Base-by-base conservation (phyloP, 768 basidiomycete species). In the Russula compacta region DNA sequence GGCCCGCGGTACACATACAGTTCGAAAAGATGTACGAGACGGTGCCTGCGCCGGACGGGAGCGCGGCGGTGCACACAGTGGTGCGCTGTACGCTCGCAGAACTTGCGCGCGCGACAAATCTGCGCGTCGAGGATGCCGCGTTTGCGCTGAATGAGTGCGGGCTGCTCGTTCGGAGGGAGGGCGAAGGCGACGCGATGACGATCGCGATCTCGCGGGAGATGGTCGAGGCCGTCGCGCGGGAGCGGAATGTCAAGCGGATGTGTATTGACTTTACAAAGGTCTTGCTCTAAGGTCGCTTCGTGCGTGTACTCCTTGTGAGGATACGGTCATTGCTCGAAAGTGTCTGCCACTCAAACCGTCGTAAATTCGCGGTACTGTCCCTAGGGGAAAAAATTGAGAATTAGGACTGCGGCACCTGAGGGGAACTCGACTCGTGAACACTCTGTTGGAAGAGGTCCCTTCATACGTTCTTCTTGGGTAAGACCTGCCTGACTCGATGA, bases 71-170 rank as follows among this genome's bases (percentile, higher is more conserved):
- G 6, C 85, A 92, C 64, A 78, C 88, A 59, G 76, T 81, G 44
- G 78, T 89, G 32, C 74, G 74, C 21, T 91, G 88, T 71, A 85
- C 86, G 19, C 79, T 98, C n/a, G 76, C 75, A 9, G 85, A 90
- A 39, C 83, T 98, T 59, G 86, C 92, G 1, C 76, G 78, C 17
- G 89, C 86, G 33, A 91, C 91, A 50, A 86, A 89, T 72, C 75
- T 98, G 56, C 81, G 90, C 1, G 71, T 85, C 0, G 92, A 97
- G 58, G 95, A 98, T 70, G 83, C 86, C 0, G 87, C 92, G 0
- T 94, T 92, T 73, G 92, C 94, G 2, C 72, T 98, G 66, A 86
- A 89, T 58, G 92, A 95, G 70, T 86, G 89, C 61, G 92, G 93
- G 33, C 72, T 98, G 56, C 77, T 97, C 17, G 74, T 72, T 56